phyloP scores from a whole-genome alignment of 306 rosid genomes.

The Lathyrus sativus region DNA sequence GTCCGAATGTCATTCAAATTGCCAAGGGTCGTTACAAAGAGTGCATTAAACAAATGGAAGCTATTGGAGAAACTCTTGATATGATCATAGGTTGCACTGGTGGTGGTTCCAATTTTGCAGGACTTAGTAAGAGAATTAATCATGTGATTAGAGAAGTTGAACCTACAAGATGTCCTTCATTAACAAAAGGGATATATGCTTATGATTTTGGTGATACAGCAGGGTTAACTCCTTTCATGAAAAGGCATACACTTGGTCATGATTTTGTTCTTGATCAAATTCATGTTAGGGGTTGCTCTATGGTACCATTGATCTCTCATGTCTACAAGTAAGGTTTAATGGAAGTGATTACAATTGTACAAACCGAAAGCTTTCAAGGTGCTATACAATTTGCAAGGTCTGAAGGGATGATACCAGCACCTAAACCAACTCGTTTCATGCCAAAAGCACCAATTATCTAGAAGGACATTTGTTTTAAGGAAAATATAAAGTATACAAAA shows the following conservation, averaged over 20 bases:
- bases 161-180: slow-evolving; percentile 90
- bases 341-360: slow-evolving; percentile 95
- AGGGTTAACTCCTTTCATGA: slow-evolving; percentile 94
- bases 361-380: slow-evolving; percentile 87
- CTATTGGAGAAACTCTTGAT: slow-evolving; percentile 86
- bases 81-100: slow-evolving; percentile 90
- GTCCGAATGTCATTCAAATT: too few species aligned
- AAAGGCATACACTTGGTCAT: slow-evolving; percentile 96
- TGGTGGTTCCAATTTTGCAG: slow-evolving; percentile 95
- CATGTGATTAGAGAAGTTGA: slow-evolving; percentile 90
- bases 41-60: slow-evolving; percentile 89
- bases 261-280: slow-evolving; percentile 90
- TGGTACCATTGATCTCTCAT: slow-evolving; percentile 95
- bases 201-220: slow-evolving; percentile 92
- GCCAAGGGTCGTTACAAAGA: too few species aligned
- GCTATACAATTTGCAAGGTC: slow-evolving; percentile 86
- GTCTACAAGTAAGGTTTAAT: slow-evolving; percentile 72
- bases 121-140: slow-evolving; percentile 76
- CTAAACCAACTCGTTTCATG: slow-evolving; percentile 73
- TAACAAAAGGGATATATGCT: slow-evolving; percentile 76
- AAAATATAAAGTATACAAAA: too few species aligned
- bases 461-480: too few species aligned
- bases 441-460: too few species aligned
- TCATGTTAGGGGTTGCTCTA: slow-evolving; percentile 90
- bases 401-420: slow-evolving; percentile 93